phyloP scores from a whole-genome alignment of 257 asterid species.

The Cynanchum wilfordii region DNA sequence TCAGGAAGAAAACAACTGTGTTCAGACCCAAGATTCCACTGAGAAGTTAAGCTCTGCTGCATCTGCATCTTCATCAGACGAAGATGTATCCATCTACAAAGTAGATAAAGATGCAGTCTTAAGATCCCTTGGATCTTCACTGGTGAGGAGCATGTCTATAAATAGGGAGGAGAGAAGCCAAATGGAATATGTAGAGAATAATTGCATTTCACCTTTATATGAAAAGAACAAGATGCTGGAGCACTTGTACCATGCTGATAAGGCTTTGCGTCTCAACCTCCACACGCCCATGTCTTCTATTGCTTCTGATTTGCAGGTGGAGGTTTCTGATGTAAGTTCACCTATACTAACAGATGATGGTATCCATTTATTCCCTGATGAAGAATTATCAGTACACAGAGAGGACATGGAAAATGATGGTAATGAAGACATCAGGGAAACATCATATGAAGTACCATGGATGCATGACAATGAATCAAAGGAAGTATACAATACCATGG shows the following conservation, averaged over 20 bases:
- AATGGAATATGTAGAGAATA: conserved; percentile 12
- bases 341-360: conserved; percentile 53
- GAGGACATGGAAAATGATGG: conserved; percentile 32
- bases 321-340: conserved; percentile 70
- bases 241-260: conserved; percentile 26
- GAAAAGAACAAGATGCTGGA: conserved; percentile 35
- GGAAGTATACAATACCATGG: conserved; percentile 28
- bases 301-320: conserved; percentile 91
- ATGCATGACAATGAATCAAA: conserved; percentile 33
- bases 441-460: conserved; percentile 27
- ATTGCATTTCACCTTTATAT: conserved; percentile 19
- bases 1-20: conserved; percentile 14
- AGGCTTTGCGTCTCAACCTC: not conserved
- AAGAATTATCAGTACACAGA: conserved; percentile 30
- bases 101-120: conserved; percentile 67
- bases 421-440: conserved; percentile 27
- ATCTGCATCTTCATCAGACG: conserved; percentile 56
- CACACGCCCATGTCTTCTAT: conserved; percentile 55
- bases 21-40: conserved; percentile 19
- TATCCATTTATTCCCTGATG: conserved; percentile 37
- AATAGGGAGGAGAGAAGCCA: conserved; percentile 24
- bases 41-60: conserved; percentile 31
- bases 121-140: conserved; percentile 55
- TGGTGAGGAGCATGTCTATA: conserved; percentile 28
- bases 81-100: conserved; percentile 38